Percentiles rank a stretch among this genome's conserved stretches.
Conservation (phyloP, 495 filamentous ascomycete species). For the Penicillium cinerascens region DNA sequence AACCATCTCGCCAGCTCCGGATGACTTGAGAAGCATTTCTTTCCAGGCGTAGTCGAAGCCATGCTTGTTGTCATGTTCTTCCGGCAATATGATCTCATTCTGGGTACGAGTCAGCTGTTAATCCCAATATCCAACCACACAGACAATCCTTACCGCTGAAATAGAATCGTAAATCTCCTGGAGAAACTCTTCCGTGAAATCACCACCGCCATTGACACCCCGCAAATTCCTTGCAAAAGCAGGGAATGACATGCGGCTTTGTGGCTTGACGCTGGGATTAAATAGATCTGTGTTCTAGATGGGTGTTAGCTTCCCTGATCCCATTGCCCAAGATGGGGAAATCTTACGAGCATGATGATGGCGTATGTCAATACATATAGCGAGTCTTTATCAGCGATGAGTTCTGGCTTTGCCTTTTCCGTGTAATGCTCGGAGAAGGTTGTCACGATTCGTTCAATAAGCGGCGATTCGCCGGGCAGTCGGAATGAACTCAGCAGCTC, state of each 20-base stretch:
- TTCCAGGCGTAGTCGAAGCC: slow-evolving; percentile 98
- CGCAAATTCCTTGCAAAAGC: slow-evolving; percentile 87
- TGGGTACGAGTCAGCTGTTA: slow-evolving; percentile 8
- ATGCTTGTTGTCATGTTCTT: slow-evolving; percentile 94
- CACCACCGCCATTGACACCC: slow-evolving; percentile 78
- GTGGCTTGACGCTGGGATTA: slow-evolving; percentile 81
- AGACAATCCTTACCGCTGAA: slow-evolving; percentile 38
- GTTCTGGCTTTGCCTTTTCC: slow-evolving; percentile 63
- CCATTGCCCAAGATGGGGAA: neutral
- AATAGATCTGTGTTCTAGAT: slow-evolving; percentile 79
- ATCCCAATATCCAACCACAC: neutral
- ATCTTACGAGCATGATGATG: slow-evolving; percentile 71
- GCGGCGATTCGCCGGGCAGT: slow-evolving; percentile 82
- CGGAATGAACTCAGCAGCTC: slow-evolving; percentile 89
- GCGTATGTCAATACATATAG: slow-evolving; percentile 89
- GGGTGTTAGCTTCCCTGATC: neutral
- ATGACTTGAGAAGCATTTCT: slow-evolving; percentile 83
- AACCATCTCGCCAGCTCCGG: slow-evolving; percentile 65
- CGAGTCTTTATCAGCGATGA: slow-evolving; percentile 85
- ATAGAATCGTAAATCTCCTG: slow-evolving; percentile 89
- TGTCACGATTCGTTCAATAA: slow-evolving; percentile 91
- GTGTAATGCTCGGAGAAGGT: slow-evolving; percentile 86
- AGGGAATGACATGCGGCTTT: slow-evolving; percentile 73
- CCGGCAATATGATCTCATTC: slow-evolving; percentile 93
- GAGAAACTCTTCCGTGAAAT: slow-evolving; percentile 84